Conservation (phyloP, 176 grass and related monocot genomes). For the Secale cereale region DNA sequence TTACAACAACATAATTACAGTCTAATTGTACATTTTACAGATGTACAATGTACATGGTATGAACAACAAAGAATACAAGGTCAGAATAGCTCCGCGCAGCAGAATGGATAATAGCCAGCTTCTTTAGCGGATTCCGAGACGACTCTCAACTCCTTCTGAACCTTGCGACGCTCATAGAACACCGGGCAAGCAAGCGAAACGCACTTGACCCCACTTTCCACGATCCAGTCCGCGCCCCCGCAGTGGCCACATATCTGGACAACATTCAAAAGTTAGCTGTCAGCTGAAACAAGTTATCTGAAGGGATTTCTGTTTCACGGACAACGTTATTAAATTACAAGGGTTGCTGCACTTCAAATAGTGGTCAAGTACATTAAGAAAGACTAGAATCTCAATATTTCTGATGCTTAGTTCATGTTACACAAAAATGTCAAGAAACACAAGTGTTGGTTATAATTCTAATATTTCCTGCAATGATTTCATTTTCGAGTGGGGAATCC, state of each 20-base stretch:
- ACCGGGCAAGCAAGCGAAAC: constrained; percentile 83
- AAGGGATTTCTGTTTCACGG: background rate
- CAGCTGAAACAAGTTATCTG: background rate
- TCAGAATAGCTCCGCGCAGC: constrained; percentile 64
- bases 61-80: background rate
- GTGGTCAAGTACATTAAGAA: background rate
- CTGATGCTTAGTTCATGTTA: background rate
- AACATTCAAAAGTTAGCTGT: constrained; percentile 6
- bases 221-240: constrained; percentile 64
- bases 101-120: constrained; percentile 63
- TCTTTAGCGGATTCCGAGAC: constrained; percentile 51
- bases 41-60: constrained; percentile 27
- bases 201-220: constrained; percentile 74
- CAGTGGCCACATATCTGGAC: constrained; percentile 80
- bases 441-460: background rate
- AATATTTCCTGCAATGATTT: background rate
- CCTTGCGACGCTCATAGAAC: constrained; percentile 80
- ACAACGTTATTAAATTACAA: background rate
- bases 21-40: constrained; percentile 21
- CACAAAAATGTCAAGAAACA: background rate
- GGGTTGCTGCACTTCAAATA: background rate
- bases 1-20: constrained; percentile 45
- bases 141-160: constrained; percentile 55
- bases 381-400: background rate
- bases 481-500: background rate